These are phyloP conservation scores for Yamadazyma laniorum DNA, from an alignment of 805 yeast genomes.

Conservation along the genomic window DNA sequence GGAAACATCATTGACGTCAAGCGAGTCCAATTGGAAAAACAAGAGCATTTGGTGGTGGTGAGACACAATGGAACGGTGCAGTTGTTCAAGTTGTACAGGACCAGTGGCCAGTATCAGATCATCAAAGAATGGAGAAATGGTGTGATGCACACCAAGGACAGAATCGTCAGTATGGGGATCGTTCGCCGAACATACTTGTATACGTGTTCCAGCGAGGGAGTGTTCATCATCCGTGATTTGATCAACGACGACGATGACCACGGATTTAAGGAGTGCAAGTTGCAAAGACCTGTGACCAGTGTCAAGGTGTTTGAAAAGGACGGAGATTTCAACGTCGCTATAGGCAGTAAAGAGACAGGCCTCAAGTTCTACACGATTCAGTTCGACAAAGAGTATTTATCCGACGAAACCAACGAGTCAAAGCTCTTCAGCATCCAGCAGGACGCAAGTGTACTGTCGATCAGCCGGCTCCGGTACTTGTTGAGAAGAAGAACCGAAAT, in stretches of 20 bases:
- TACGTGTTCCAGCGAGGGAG: slow-evolving; percentile 35
- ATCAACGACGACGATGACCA: slow-evolving; percentile 35
- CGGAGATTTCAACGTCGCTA: slow-evolving; percentile 12
- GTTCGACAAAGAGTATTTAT: slow-evolving; percentile 5
- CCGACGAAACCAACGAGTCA: slow-evolving; percentile 5
- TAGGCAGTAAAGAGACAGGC: slow-evolving; percentile 29
- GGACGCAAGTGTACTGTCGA: slow-evolving; percentile 1
- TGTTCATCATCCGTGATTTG: slow-evolving; percentile 32
- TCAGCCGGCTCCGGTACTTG: slow-evolving; percentile 4
- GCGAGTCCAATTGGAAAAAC: slow-evolving; percentile 11
- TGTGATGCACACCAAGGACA: slow-evolving; percentile 18
- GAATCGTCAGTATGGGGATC: slow-evolving; percentile 25
- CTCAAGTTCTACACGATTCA: slow-evolving; percentile 25
- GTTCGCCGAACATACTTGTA: slow-evolving; percentile 27
- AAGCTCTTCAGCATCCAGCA: slow-evolving; percentile 2
- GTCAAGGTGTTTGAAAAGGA: slow-evolving; percentile 11
- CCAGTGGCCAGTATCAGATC: slow-evolving; percentile 12
- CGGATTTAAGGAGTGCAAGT: slow-evolving; percentile 22
- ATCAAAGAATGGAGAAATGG: slow-evolving; percentile 36
- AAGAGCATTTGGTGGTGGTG: slow-evolving; percentile 23
- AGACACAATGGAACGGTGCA: slow-evolving; percentile 29
- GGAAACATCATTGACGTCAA: slow-evolving; percentile 1
- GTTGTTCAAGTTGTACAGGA: slow-evolving; percentile 20
- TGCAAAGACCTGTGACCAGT: slow-evolving; percentile 25
- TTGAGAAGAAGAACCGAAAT: slow-evolving; percentile 1